Evolutionary conservation across 106 monocot genomes (phyloP), one percentile per base, ranked within the genome.

Genomic region (Allium cepa): DNA sequence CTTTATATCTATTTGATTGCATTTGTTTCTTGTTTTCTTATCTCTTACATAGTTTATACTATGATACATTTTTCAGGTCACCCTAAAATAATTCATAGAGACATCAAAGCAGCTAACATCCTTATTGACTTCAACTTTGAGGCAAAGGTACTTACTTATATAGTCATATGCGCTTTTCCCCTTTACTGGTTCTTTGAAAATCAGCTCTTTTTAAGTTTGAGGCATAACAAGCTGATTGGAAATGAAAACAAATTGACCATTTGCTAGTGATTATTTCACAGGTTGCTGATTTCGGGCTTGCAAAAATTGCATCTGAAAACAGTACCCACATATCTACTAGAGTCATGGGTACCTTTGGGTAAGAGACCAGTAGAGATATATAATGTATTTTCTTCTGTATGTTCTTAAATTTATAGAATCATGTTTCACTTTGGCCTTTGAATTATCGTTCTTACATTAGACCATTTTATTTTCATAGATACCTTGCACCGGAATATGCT

Each of bases 321-420:
- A 71, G 82, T 77, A 93, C 93, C 10, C 93, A 93, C 65, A 86
- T 93, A 50, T 93, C 93, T 0, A 93, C 93, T n/a, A 83, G 93
- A 17, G 83, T 93, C 17, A 93, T 93, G 93, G 93, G 93, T 17
- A 93, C 93, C 17, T 89, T 93, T 49, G 93, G 93, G 92, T 88
- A 58, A 78, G 70, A 63, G 17, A 15, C 50, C 16, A 36, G 46
- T 66, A 12, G 26, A 17, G 59, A 36, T 36, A 36, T 36, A 36
- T 59, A 22, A 9, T 59, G 14, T 15, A 10, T 59, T 59, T 9
- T 22, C 8, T 16, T 16, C 5, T 10, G 7, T 15, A 17, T 59
- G 0, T 17, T 9, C 9, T 15, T 59, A 59, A 18, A 7, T 11
- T 55, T 12, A 55, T 59, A 4, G 22, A 59, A 17, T 22, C 14